Conservation (phyloP, 2,329 filamentous ascomycete species). For the Ophiosphaerella herpotricha region DNA sequence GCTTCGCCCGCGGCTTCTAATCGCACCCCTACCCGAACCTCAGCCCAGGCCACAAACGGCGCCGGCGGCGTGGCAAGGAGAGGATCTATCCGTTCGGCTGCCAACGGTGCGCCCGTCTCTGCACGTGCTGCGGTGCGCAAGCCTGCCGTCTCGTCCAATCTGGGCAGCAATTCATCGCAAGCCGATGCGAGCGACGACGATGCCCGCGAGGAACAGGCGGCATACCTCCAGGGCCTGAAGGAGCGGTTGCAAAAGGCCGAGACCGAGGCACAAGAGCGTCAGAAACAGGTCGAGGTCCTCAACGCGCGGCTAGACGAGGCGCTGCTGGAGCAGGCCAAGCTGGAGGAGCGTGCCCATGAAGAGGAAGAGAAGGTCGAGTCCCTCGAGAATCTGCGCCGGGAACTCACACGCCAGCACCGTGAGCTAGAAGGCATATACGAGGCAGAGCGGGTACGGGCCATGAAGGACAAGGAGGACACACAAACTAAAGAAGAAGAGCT, state of each 20-base stretch:
- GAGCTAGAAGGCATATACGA: slow-evolving; percentile 95
- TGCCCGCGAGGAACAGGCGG: slow-evolving; percentile 76
- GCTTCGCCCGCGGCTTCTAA: slow-evolving; percentile 38
- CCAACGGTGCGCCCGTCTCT: slow-evolving; percentile 44
- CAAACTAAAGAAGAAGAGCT: slow-evolving; percentile 84
- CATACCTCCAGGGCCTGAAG: slow-evolving; percentile 82
- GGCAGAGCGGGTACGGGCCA: slow-evolving; percentile 81
- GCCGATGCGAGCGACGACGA: slow-evolving; percentile 59
- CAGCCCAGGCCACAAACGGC: slow-evolving; percentile 36
- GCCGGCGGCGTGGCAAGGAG: slow-evolving; percentile 35
- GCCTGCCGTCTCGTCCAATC: slow-evolving; percentile 39
- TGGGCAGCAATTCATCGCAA: slow-evolving; percentile 40
- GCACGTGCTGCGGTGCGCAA: slow-evolving; percentile 46
- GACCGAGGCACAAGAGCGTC: slow-evolving; percentile 73
- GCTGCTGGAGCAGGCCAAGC: slow-evolving; percentile 76
- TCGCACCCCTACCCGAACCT: slow-evolving; percentile 38
- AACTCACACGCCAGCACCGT: slow-evolving; percentile 78
- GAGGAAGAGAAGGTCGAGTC: slow-evolving; percentile 81
- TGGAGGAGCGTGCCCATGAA: slow-evolving; percentile 89
- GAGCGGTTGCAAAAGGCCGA: slow-evolving; percentile 82
- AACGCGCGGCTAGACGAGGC: slow-evolving; percentile 87
- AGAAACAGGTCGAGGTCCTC: slow-evolving; percentile 82
- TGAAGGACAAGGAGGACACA: slow-evolving; percentile 91
- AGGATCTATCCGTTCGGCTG: slow-evolving; percentile 36
- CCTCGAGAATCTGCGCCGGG: slow-evolving; percentile 82